Base-by-base conservation (phyloP, 192 early-diverging fungal genomes). In the Backusella psychrophila region DNA sequence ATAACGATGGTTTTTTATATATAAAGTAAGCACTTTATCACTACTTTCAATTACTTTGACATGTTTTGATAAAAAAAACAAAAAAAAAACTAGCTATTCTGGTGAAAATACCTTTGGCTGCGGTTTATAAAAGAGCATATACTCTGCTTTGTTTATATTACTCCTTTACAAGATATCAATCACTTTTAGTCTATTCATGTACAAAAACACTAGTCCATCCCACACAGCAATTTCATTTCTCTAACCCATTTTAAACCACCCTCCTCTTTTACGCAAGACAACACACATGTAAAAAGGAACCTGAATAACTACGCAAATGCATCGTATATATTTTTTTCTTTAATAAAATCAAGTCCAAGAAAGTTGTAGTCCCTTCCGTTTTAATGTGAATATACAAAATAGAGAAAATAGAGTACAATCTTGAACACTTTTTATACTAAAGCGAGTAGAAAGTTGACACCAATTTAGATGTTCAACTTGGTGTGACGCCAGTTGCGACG, bases 401-500 rank as follows among this genome's bases (percentile, higher is more conserved):
- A 38, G 17, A 67, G 31, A 34, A 67, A 68, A 35, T 15, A 68
- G 17, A 17, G 15, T 36, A 33, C 34, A 35, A 34, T 35, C 14
- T 34, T 36, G 35, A 36, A 35, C 0, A 68, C 4, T 17, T 31
- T 36, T 35, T 33, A n/a, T n/a, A 66, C 29, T 23, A 66, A 33
- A 66, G 23, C 14, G 1, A 31, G 35, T 36, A 81, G 56, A 26
- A 71, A 71, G 23, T 39, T 33, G 33, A 33, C 1, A 21, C 42
- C 53, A 63, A 44, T 65, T 96, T 97, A 99, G 80, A 97, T 82
- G 88, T 94, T 93, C 81, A 97, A 89, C 94, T 99, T 98, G 86
- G 95, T 98, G 83, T 94, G 94, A 89, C 98, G 94, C 98, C 98
- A 99, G 94, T 98, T 91, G 75, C 97, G 93, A 76, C 98, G 92